Evolutionary conservation across 768 basidiomycete species (phyloP).

Genomic region (Pisolithus microcarpus): DNA sequence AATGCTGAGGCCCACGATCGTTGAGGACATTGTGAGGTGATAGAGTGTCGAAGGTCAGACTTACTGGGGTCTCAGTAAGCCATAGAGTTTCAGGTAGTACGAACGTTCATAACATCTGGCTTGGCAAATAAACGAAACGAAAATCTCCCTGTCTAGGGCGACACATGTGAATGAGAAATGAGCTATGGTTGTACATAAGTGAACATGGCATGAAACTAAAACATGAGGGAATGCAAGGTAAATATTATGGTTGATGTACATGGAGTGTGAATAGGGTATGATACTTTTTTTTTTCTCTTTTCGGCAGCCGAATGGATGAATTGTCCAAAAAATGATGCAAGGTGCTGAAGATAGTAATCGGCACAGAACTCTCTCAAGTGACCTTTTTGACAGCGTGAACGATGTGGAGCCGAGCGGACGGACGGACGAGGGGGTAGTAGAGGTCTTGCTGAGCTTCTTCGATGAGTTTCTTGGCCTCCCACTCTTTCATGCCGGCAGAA

Average conservation of each 20-base stretch:
- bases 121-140: too few species aligned
- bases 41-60: too few species aligned
- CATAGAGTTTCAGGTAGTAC: too few species aligned
- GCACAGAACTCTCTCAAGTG: slow-evolving; percentile 1
- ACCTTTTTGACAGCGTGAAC: slow-evolving; percentile 42
- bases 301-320: slow-evolving; percentile 8
- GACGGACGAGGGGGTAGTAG: slow-evolving; percentile 48
- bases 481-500: slow-evolving; percentile 43
- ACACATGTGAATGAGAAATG: not conserved
- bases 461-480: slow-evolving; percentile 49
- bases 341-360: not conserved
- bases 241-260: slow-evolving; percentile 38
- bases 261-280: slow-evolving; percentile 7
- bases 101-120: too few species aligned
- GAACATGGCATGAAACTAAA: slow-evolving; percentile 1
- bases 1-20: too few species aligned
- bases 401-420: slow-evolving; percentile 50
- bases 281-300: slow-evolving; percentile 20
- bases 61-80: too few species aligned
- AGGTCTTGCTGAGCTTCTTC: slow-evolving; percentile 59
- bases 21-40: too few species aligned
- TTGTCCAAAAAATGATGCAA: slow-evolving; percentile 12
- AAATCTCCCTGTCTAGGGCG: too few species aligned
- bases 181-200: slow-evolving; percentile 4
- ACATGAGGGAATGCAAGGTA: slow-evolving; percentile 28